Conservation (phyloP, 2,329 filamentous ascomycete genomes). For the Fusarium odoratissimum region DNA sequence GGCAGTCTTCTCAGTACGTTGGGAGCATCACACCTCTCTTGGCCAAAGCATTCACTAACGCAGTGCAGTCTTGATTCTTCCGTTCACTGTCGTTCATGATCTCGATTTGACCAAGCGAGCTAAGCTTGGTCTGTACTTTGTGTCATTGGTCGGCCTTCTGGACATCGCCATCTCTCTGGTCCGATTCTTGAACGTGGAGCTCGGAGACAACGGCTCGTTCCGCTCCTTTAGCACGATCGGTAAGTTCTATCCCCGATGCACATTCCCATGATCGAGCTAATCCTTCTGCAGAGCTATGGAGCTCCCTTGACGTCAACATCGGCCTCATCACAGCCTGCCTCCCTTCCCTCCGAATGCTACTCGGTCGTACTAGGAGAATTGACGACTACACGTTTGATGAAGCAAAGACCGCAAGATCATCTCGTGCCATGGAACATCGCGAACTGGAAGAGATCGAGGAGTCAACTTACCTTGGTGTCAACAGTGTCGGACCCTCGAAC, state of each 20-base stretch:
- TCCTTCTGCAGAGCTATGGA: conserved; percentile 28
- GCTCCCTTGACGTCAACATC: conserved; percentile 32
- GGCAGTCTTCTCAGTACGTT: conserved; percentile 28
- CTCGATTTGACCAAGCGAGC: conserved; percentile 18
- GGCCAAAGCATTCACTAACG: not conserved
- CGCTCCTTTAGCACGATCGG: conserved; percentile 7
- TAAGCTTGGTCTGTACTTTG: conserved; percentile 16
- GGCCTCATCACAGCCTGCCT: conserved; percentile 32
- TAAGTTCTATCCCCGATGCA: not conserved
- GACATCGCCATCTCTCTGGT: conserved; percentile 29
- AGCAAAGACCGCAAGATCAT: conserved; percentile 19
- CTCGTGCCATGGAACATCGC: conserved; percentile 11
- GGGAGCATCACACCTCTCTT: accelerated
- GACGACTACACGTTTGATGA: conserved; percentile 23
- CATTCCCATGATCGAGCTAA: not conserved
- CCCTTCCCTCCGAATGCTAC: conserved; percentile 20
- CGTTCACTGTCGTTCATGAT: conserved; percentile 24
- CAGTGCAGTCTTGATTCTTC: conserved; percentile 11
- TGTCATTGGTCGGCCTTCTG: conserved; percentile 27
- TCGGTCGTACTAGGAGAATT: conserved; percentile 8
- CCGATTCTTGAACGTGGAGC: conserved; percentile 31
- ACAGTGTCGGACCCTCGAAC: conserved; percentile 5
- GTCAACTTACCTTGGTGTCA: conserved; percentile 16
- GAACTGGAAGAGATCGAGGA: conserved; percentile 29
- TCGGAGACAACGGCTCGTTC: conserved; percentile 16